Conservation (phyloP, 495 filamentous ascomycete species). For the Neurospora sp. region DNA sequence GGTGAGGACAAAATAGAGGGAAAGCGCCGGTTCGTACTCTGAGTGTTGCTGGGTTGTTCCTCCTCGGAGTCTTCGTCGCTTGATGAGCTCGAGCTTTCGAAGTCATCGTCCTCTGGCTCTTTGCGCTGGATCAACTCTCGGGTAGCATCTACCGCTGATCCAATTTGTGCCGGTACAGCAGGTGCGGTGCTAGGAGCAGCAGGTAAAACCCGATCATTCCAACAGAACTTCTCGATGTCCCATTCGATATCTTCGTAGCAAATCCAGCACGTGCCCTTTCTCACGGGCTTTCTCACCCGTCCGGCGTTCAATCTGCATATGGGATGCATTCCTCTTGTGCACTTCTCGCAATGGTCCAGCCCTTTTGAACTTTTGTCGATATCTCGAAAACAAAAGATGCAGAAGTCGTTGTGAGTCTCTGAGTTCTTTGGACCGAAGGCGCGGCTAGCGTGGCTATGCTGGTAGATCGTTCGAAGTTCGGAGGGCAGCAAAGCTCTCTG, state of each 20-base stretch:
- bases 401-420: background rate
- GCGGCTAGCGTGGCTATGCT: background rate
- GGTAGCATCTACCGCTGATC: fast-evolving
- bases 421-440: fast-evolving
- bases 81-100: background rate
- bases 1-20: background rate
- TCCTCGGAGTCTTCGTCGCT: background rate
- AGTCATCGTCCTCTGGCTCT: background rate
- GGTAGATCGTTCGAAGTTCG: background rate
- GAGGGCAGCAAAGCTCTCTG: background rate
- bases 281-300: background rate
- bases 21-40: background rate
- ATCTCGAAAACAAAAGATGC: background rate
- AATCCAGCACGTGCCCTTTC: background rate
- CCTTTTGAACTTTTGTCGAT: no score
- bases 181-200: background rate
- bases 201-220: background rate
- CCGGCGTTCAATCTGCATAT: background rate
- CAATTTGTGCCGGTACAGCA: background rate
- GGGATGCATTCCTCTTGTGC: background rate
- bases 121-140: background rate
- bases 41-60: background rate
- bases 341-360: background rate
- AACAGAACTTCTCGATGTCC: background rate
- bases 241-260: background rate